Evolutionary conservation across 257 asterid genomes (phyloP).

Genomic region (Solanum raphanifolium): DNA sequence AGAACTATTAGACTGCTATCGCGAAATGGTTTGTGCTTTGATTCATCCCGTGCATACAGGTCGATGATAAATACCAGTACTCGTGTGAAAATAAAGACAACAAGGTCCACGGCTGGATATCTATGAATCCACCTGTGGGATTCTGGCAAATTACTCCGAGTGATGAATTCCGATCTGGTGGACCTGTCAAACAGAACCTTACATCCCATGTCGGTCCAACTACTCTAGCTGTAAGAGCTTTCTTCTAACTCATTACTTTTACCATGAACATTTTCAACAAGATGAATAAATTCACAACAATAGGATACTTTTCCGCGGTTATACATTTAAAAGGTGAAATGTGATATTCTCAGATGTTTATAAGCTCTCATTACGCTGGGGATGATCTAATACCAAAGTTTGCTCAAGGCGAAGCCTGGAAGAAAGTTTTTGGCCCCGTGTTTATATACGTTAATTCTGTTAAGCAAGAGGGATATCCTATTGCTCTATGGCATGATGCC

Average conservation of each 20-base stretch:
- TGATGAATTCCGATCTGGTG: conserved; percentile 66
- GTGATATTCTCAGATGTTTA: conserved; percentile 32
- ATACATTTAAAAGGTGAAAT: neutral
- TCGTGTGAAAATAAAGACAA: conserved; percentile 55
- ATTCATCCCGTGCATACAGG: conserved; percentile 22
- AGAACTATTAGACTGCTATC: neutral
- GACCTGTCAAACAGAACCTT: conserved; percentile 71
- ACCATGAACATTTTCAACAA: neutral
- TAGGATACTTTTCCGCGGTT: neutral
- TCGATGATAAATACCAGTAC: conserved; percentile 80
- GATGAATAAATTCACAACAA: neutral
- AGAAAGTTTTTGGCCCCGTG: conserved; percentile 72
- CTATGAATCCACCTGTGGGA: conserved; percentile 66
- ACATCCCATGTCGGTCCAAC: conserved; percentile 77
- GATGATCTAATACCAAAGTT: conserved; percentile 46
- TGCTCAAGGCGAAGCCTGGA: conserved; percentile 51
- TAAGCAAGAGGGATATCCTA: conserved; percentile 22
- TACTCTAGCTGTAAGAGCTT: conserved; percentile 45
- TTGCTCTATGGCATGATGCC: conserved; percentile 54
- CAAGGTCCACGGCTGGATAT: conserved; percentile 77
- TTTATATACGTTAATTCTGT: conserved; percentile 49
- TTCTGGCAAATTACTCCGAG: conserved; percentile 79
- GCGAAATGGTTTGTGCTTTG: neutral
- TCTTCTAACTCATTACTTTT: neutral
- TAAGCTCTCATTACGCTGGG: conserved; percentile 52